These are phyloP conservation scores for Podospora tetraspora DNA, from an alignment of 495 filamentous ascomycete genomes.

Conservation along the genomic window DNA sequence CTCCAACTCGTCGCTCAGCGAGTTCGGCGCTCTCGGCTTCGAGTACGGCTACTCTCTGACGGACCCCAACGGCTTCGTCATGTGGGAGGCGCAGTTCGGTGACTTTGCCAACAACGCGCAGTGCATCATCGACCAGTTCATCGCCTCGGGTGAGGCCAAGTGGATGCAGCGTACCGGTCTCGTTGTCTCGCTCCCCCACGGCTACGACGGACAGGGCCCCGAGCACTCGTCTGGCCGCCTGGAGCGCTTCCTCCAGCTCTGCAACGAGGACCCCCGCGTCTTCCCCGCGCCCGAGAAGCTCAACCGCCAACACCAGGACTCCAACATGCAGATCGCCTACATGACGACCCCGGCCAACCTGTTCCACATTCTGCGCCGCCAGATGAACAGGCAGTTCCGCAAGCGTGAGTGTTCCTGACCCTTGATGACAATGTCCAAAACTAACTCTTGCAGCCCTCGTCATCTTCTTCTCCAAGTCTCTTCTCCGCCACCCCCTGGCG, in stretches of 20 bases:
- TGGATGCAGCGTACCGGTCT: slow-evolving; percentile 97
- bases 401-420: slow-evolving; percentile 66
- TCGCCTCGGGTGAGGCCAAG: slow-evolving; percentile 95
- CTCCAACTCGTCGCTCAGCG: slow-evolving; percentile 92
- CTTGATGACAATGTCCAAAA: slow-evolving; percentile 4
- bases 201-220: slow-evolving; percentile 96
- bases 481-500: slow-evolving; percentile 86
- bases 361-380: slow-evolving; percentile 93
- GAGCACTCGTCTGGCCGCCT: slow-evolving; percentile 98
- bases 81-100: slow-evolving; percentile 99
- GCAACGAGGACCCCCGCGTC: slow-evolving; percentile 93
- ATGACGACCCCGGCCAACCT: slow-evolving; percentile 89
- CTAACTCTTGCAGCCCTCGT: slow-evolving; percentile 66
- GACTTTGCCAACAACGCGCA: slow-evolving; percentile 99
- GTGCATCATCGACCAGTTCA: slow-evolving; percentile 98
- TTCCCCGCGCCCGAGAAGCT: slow-evolving; percentile 85
- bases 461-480: slow-evolving; percentile 94
- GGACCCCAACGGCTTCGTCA: slow-evolving; percentile 91
- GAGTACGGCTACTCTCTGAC: slow-evolving; percentile 98
- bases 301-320: slow-evolving; percentile 96
- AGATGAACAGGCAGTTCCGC: slow-evolving; percentile 98
- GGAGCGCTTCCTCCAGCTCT: slow-evolving; percentile 95
- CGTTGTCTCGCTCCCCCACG: slow-evolving; percentile 90
- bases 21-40: slow-evolving; percentile 93
- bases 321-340: slow-evolving; percentile 97